Evolutionary conservation across 2,329 filamentous ascomycete species (phyloP), one percentile per base, ranked within the genome.

Genomic region (Monilinia laxa): DNA sequence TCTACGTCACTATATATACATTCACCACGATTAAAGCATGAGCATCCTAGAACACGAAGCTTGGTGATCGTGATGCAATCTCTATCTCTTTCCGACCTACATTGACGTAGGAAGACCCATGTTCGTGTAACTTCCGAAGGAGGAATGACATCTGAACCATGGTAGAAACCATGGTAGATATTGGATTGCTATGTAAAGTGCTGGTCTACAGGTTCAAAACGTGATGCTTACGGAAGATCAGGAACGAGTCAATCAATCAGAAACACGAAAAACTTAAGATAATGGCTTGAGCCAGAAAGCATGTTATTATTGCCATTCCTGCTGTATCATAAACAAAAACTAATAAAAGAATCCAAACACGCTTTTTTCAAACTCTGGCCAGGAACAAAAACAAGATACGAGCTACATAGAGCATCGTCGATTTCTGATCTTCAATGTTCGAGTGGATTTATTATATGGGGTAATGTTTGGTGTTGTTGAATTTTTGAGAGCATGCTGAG

Each of bases 1-100:
- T 40, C 54, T 12, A 70, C 47, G 52, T 66, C 67, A 35, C 38
- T 55, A 51, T 74, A 71, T 55, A 51, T 74, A 71, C 38, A 73
- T 55, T 2, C 16, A 31, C 25, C 14, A 10, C 14, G 25, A 28
- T n/a, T 4, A 12, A 11, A 2, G 31, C 3, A 10, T 28, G 4
- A 54, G 9, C 52, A n/a, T 6, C 28, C 18, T 54, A 54, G 2
- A 20, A 11, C n/a, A 12, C 18, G 28, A 54, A 28, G 9, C 31
- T 9, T 38, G 10, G 28, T n/a, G 28, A 20, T 53, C 25, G 7
- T 7, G 14, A 18, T 53, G 5, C 16, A 7, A 16, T 18, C 14
- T 11, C 18, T 31, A 31, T 6, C 25, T 31, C 7, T 14, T 52
- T 16, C 11, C 25, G 10, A 16, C 45, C 49, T 52, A 23, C 38